phyloP scores from a whole-genome alignment of 129 eudicot species.

The Apium graveolens region DNA sequence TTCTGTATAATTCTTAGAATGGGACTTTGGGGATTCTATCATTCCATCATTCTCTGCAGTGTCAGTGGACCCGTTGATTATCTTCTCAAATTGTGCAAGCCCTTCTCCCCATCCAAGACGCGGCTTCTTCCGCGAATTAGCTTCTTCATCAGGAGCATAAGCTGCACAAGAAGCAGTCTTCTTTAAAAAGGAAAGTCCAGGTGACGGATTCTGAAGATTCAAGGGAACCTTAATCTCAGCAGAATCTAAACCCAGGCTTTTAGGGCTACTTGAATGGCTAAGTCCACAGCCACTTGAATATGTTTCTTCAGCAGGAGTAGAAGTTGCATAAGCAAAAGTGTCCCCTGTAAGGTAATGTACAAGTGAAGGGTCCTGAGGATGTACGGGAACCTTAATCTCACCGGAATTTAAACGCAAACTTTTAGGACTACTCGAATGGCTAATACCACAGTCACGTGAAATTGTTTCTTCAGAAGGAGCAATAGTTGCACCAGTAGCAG shows the following conservation, averaged over 20 bases:
- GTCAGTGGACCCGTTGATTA: constrained; percentile 67
- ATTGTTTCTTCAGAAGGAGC: constrained; percentile 44
- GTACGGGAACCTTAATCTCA: constrained; percentile 39
- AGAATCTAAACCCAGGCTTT: constrained; percentile 51
- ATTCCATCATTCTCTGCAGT: constrained; percentile 22
- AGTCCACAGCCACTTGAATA: constrained; percentile 23
- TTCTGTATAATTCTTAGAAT: constrained; percentile 20
- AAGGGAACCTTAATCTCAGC: constrained; percentile 34
- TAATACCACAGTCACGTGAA: constrained; percentile 24
- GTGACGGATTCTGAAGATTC: constrained; percentile 18
- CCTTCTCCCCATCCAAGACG: constrained; percentile 99
- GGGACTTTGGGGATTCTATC: constrained; percentile 16
- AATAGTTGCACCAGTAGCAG: constrained; percentile 47
- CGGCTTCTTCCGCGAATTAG: constrained; percentile 61
- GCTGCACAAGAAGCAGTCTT: constrained; percentile 40
- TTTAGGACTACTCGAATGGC: constrained; percentile 64
- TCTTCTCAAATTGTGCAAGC: constrained; percentile 88
- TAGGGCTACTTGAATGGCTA: constrained; percentile 55
- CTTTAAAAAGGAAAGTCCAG: constrained; percentile 40
- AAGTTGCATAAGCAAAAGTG: constrained; percentile 35
- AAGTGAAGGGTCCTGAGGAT: constrained; percentile 14
- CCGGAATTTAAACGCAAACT: constrained; percentile 37
- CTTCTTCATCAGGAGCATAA: constrained; percentile 48
- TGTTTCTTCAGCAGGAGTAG: constrained; percentile 48
- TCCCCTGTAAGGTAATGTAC: constrained; percentile 45